phyloP scores from a whole-genome alignment of 2,329 filamentous ascomycete genomes.

The Claviceps monticola region DNA sequence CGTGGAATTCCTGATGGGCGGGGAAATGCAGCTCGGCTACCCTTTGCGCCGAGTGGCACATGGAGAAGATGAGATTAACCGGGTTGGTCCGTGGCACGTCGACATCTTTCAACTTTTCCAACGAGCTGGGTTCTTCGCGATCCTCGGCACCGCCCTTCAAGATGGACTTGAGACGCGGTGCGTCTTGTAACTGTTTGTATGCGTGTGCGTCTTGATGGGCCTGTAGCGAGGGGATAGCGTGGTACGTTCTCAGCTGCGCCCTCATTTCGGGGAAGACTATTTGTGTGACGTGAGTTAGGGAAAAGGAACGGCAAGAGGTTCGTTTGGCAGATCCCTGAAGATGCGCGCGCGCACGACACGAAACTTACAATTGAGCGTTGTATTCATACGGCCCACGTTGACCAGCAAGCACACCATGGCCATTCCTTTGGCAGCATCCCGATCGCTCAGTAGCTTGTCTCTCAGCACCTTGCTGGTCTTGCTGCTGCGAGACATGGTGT shows the following conservation, averaged over 20 bases:
- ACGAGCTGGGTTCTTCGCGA: constrained; percentile 62
- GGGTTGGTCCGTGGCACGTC: constrained; percentile 72
- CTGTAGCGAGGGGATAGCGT: constrained; percentile 92
- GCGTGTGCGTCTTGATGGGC: constrained; percentile 88
- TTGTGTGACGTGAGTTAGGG: not conserved
- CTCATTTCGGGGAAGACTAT: constrained; percentile 98
- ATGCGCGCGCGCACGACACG: not conserved
- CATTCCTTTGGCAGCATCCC: constrained; percentile 90
- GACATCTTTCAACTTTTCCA: constrained; percentile 64
- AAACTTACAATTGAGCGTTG: constrained; percentile 79
- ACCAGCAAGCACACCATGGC: constrained; percentile 97
- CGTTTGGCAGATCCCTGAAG: too few relatives aligned
- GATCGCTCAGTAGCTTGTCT: constrained; percentile 88
- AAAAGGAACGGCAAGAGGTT: not conserved
- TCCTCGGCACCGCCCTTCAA: constrained; percentile 94
- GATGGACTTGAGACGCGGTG: constrained; percentile 89
- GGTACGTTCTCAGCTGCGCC: constrained; percentile 91
- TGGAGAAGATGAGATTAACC: constrained; percentile 91
- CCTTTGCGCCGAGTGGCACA: constrained; percentile 79
- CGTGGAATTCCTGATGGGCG: constrained; percentile 77
- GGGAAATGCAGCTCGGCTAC: constrained; percentile 90
- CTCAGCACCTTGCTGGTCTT: constrained; percentile 98
- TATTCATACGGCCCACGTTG: constrained; percentile 98
- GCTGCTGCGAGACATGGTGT: constrained; percentile 95
- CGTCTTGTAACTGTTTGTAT: constrained; percentile 96